Percentiles rank a stretch among this genome's conserved stretches.
phyloP scores from a whole-genome alignment of 1,284 basidiomycete genomes.

The Pseudozyma tsukubaensis region DNA sequence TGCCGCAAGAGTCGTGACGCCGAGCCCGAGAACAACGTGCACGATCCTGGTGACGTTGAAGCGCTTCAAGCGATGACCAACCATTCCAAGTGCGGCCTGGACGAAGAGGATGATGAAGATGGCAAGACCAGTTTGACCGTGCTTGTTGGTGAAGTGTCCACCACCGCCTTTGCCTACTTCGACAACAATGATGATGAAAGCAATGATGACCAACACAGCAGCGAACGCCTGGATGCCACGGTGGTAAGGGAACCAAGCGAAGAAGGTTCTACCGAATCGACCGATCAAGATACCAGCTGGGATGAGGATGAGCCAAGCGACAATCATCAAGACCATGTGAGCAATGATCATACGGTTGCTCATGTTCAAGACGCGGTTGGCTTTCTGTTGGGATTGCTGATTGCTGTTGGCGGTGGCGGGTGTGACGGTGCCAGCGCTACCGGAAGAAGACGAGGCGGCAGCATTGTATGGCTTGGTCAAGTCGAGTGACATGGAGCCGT shows the following conservation, averaged over 20 bases:
- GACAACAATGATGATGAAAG: conserved; percentile 74
- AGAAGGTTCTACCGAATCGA: conserved; percentile 74
- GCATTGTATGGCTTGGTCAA: conserved; percentile 54
- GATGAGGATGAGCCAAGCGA: conserved; percentile 75
- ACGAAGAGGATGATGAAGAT: conserved; percentile 75
- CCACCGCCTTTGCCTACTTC: conserved; percentile 16
- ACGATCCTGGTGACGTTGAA: conserved; percentile 44
- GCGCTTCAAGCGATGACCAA: conserved; percentile 72
- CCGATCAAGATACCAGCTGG: conserved; percentile 75
- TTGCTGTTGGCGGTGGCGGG: conserved; percentile 19
- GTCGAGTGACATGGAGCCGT: conserved; percentile 48
- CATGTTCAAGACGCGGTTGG: conserved; percentile 29
- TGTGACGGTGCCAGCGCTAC: conserved; percentile 1
- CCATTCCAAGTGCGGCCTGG: conserved; percentile 74
- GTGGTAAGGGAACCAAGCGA: conserved; percentile 75
- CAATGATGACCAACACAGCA: conserved; percentile 73
- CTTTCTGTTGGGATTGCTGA: not conserved
- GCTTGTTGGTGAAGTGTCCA: conserved; percentile 33
- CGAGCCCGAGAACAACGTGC: conserved; percentile 51
- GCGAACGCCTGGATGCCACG: conserved; percentile 72
- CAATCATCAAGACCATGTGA: conserved; percentile 60
- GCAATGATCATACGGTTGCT: conserved; percentile 47
- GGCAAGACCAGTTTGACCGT: conserved; percentile 74
- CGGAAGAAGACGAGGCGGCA: conserved; percentile 12
- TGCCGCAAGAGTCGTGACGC: conserved; percentile 30